phyloP scores from a whole-genome alignment of 495 filamentous ascomycete species.

The Cercophora samala region DNA sequence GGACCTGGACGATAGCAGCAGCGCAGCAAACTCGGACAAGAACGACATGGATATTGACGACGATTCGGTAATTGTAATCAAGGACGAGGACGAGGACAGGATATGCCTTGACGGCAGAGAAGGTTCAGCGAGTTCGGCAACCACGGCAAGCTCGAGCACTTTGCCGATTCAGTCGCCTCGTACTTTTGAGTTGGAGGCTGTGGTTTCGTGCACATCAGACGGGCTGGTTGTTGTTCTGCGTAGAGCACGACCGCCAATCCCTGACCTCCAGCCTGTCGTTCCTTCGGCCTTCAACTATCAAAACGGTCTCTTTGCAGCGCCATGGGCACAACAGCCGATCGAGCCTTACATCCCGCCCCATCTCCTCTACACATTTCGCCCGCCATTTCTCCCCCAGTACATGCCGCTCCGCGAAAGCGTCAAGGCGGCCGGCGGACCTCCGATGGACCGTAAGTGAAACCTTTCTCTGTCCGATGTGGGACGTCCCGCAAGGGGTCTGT shows the following conservation, averaged over 20 bases:
- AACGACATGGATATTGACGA: slow-evolving; percentile 39
- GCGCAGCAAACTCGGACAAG: slow-evolving; percentile 14
- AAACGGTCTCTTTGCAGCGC: slow-evolving; percentile 73
- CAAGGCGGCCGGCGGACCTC: slow-evolving; percentile 49
- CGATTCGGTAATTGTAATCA: slow-evolving; percentile 3
- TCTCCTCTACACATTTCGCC: slow-evolving; percentile 41
- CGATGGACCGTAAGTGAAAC: slow-evolving; percentile 40
- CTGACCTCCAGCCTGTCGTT: slow-evolving; percentile 49
- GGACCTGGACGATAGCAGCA: slow-evolving; percentile 26
- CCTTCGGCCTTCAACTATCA: slow-evolving; percentile 48
- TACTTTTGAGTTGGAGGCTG: slow-evolving; percentile 71
- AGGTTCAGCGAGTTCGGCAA: not conserved
- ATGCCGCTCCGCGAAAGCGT: slow-evolving; percentile 46
- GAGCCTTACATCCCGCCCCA: slow-evolving; percentile 42
- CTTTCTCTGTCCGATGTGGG: not conserved
- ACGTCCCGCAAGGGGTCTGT: not conserved
- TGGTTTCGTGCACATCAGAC: slow-evolving; percentile 87
- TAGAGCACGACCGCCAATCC: slow-evolving; percentile 67
- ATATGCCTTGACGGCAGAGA: slow-evolving; percentile 1
- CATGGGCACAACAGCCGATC: slow-evolving; percentile 66
- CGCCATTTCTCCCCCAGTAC: slow-evolving; percentile 41
- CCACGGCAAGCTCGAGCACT: slow-evolving; percentile 20
- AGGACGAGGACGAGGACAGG: slow-evolving; percentile 4
- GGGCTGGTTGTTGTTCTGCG: slow-evolving; percentile 82
- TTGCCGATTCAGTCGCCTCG: slow-evolving; percentile 10